These are phyloP conservation scores for Chenopodium formosanum DNA, from an alignment of 148 eudicot genomes.

Conservation along the genomic window DNA sequence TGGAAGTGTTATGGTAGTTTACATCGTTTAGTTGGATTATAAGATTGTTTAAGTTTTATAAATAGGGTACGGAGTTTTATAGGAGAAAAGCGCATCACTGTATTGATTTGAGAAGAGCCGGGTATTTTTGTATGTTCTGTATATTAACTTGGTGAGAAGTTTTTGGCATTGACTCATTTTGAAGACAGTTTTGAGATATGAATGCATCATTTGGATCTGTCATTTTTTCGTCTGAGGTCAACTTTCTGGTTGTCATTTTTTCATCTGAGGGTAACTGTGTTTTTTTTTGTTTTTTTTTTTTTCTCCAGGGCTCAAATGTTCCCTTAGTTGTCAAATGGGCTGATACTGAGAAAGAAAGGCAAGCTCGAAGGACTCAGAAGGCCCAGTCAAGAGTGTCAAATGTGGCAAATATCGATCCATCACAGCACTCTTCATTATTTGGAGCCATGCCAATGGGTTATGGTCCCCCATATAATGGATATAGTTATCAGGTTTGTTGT, in stretches of 20 bases:
- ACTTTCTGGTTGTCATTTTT: not conserved
- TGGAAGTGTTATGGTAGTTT: too few species aligned
- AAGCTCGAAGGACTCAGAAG: slow-evolving; percentile 83
- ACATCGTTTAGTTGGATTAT: too few species aligned
- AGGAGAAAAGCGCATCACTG: too few species aligned
- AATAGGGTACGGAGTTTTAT: too few species aligned
- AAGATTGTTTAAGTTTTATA: too few species aligned
- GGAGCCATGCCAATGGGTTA: slow-evolving; percentile 89
- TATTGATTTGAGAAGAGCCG: not conserved
- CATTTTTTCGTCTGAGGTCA: not conserved
- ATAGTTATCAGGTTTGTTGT: slow-evolving; percentile 87
- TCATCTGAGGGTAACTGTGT: not conserved
- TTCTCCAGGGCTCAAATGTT: slow-evolving; percentile 69
- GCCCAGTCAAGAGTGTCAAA: slow-evolving; percentile 50
- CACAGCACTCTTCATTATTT: slow-evolving; percentile 58
- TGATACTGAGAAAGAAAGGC: slow-evolving; percentile 94
- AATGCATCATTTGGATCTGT: not conserved
- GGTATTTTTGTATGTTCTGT: not conserved
- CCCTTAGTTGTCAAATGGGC: slow-evolving; percentile 98
- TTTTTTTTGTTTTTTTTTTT: not conserved
- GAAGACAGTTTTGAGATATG: not conserved
- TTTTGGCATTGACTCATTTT: not conserved
- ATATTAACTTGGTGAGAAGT: not conserved
- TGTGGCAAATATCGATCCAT: slow-evolving; percentile 46
- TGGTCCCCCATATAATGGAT: slow-evolving; percentile 75